Conservation (phyloP, 495 filamentous ascomycete species). For the Bacidia gigantensis region DNA sequence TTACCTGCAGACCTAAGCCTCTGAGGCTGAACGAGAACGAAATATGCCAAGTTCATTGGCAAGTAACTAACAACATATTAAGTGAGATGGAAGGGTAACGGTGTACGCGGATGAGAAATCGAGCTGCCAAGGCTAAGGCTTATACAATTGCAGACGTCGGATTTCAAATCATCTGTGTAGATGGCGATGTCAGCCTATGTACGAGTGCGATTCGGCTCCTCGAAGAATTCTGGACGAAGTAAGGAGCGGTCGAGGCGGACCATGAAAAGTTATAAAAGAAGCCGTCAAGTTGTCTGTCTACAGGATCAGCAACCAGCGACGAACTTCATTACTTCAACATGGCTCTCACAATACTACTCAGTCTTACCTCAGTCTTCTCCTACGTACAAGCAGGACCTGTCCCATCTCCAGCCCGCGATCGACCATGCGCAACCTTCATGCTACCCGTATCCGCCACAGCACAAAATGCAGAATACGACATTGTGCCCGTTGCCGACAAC, state of each 20-base stretch:
- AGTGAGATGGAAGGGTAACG: neutral
- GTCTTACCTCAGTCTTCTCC: neutral
- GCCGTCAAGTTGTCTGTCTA: neutral
- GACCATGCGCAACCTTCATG: constrained; percentile 4
- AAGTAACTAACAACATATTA: neutral
- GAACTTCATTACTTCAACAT: neutral
- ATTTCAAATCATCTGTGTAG: no score
- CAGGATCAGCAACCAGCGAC: neutral
- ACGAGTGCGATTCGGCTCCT: no score
- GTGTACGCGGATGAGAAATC: neutral
- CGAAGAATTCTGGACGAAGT: no score
- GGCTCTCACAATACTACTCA: constrained; percentile 1
- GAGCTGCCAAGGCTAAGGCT: no score
- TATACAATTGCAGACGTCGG: no score
- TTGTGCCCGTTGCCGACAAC: constrained; percentile 1
- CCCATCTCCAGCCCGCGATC: neutral
- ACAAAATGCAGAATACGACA: constrained; percentile 5
- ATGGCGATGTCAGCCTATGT: no score
- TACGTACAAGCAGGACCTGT: constrained; percentile 1
- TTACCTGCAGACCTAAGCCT: neutral
- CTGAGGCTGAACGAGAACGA: neutral
- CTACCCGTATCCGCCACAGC: constrained; percentile 1
- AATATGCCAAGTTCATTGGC: neutral
- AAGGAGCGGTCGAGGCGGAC: no score
- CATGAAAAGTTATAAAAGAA: neutral